Conservation (phyloP, 2,329 filamentous ascomycete species). For the Chaetomium sp. region DNA sequence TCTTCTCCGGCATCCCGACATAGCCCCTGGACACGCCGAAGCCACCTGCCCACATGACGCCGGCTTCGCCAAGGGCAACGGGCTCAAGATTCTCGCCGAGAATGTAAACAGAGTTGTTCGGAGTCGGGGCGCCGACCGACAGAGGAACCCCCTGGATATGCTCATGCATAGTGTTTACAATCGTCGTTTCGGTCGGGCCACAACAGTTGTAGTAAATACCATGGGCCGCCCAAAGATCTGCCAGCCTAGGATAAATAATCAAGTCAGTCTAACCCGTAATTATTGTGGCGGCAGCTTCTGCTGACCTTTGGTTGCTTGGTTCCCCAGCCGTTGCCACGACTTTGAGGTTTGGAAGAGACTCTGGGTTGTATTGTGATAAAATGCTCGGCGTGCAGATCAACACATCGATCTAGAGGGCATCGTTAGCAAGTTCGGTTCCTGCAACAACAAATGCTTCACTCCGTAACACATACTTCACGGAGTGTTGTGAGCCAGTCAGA, state of each 20-base stretch:
- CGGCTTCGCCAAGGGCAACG: constrained; percentile 41
- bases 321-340: constrained; percentile 51
- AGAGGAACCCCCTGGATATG: constrained; percentile 41
- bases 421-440: constrained; percentile 29
- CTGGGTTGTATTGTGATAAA: constrained; percentile 37
- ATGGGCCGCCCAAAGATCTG: constrained; percentile 48
- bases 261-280: background rate
- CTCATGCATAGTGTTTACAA: constrained; percentile 51
- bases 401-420: constrained; percentile 39
- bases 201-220: constrained; percentile 50
- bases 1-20: constrained; percentile 46
- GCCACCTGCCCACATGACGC: constrained; percentile 53
- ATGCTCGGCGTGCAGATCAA: constrained; percentile 52
- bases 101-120: constrained; percentile 50
- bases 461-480: constrained; percentile 33
- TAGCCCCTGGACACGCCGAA: constrained; percentile 50
- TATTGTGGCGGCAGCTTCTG: background rate
- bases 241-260: constrained; percentile 29
- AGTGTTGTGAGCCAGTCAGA: constrained; percentile 21
- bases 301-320: constrained; percentile 23
- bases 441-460: constrained; percentile 11
- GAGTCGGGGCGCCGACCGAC: constrained; percentile 49
- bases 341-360: constrained; percentile 44
- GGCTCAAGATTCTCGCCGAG: constrained; percentile 41
- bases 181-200: constrained; percentile 54